Evolutionary conservation across 208 protist species (phyloP), one percentile per base, ranked within the genome.

Genomic region (Crithidia sp.): DNA sequence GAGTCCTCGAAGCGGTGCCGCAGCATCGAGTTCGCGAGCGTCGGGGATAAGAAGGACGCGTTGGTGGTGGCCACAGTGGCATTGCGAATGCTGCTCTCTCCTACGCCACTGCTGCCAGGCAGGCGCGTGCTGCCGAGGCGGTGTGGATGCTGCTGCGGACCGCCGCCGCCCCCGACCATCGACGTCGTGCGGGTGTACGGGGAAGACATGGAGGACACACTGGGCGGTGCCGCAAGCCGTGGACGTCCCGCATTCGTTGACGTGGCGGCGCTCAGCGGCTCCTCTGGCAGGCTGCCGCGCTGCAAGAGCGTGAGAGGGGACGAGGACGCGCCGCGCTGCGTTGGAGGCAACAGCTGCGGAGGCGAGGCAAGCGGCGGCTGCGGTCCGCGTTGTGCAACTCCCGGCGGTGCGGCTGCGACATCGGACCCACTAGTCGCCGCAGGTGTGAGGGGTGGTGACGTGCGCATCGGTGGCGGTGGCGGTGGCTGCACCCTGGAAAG

Each of bases 21-120:
- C 53, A 57, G 36, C 67, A 53, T 49, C 59, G 52, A 69, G 54
- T 64, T 64, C 0, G 59, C 74, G 52, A 79, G 54, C 19, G 66
- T 79, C n/a, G 74, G 74, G 2, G 67, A 79, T 5, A 74, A 16
- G 16, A 79, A 73, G 8, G 74, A 79, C 5, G 59, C 14, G 37
- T 74, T 68, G 0, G 45, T 41, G 45, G 45, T 49, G 45, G 45
- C 45, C 50, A 14, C 14, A 3, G 63, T 59, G 40, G 14, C 14
- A 47, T 19, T 39, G 39, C 60, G 56, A 28, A 28, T 28, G 1
- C 28, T 49, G 16, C 10, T 36, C 64, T 59, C 13, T 68, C 64
- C 40, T 49, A 36, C 52, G 9, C 13, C 2, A 3, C 10, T 5
- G 60, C 40, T 7, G 6, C 57, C 7, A 28, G 28, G 28, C 28